Base-by-base conservation (phyloP, 345 rosid species). In the Sonneratia caseolaris region DNA sequence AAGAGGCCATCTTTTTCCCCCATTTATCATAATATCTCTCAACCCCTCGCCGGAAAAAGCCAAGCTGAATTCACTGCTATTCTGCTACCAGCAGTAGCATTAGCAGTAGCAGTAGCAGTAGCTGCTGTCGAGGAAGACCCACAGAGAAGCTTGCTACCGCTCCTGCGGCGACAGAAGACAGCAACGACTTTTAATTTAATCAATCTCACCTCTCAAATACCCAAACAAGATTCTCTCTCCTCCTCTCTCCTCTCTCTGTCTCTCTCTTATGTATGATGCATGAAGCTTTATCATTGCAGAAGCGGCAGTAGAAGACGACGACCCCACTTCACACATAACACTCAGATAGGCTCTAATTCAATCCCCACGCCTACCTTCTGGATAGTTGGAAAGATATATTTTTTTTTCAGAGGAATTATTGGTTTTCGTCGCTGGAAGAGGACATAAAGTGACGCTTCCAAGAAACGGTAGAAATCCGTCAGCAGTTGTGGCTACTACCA, bases 401-500 rank as follows among this genome's bases (percentile, higher is more conserved):
- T 18, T 8, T 47, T 47, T 13, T 47, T 47, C 2, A 8, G 2
- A 10, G 5, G 9, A 21, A 53, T 18, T 53, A 18, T 18, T 18
- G 59, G 4, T 19, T 18, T 53, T 53, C 59, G 24, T 53, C 22
- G 22, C 59, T 53, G 59, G 5, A 18, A 53, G 59, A 18, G 59
- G 59, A 37, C 7, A 18, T 5, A 22, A 6, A 11, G 24, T 7
- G 49, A 67, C 70, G 35, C 15, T 27, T 27, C 32, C 32, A 27
- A 27, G 32, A 27, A 27, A 27, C 32, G 32, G 32, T 27, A 27
- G 32, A 27, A 37, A 35, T 70, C 22, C 48, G 48, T 12, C 15
- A 13, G 51, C 79, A 85, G 87, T 83, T 84, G 97, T 95, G 99
- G 99, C 99, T 88, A 90, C 97, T 87, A 92, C 96, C 72, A 85